A percentile compares a stretch with the other conserved stretches of the same genome.
These are phyloP conservation scores for Cladophialophora immunda DNA, from an alignment of 2,329 filamentous ascomycete genomes.

Conservation along the genomic window DNA sequence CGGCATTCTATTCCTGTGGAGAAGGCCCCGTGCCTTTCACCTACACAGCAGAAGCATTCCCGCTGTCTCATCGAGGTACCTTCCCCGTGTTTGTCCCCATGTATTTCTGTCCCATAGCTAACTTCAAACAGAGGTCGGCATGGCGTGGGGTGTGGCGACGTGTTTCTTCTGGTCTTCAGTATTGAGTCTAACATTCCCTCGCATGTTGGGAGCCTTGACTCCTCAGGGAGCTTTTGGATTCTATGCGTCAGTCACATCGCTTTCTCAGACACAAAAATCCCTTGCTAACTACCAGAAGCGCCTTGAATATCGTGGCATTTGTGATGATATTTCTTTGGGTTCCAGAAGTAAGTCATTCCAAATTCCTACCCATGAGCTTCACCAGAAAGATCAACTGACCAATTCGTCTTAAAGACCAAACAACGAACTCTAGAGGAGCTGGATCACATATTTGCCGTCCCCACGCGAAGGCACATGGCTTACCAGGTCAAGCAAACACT, in stretches of 20 bases:
- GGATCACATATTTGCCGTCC: conserved; percentile 6
- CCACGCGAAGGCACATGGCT: not conserved
- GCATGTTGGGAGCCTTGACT: conserved; percentile 52
- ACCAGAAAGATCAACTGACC: too few relatives aligned
- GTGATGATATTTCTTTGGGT: conserved; percentile 54
- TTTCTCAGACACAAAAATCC: too few relatives aligned
- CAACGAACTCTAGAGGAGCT: not conserved
- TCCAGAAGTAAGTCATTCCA: conserved; percentile 39
- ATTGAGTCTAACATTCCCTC: conserved; percentile 54
- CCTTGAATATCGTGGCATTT: conserved; percentile 58
- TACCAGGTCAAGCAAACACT: conserved; percentile 4
- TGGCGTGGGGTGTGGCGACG: conserved; percentile 48
- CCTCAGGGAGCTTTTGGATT: conserved; percentile 64
- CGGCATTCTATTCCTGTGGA: not conserved
- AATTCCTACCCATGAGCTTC: too few relatives aligned
- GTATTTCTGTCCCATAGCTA: too few relatives aligned
- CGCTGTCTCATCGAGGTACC: conserved; percentile 52
- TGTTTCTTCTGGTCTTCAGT: conserved; percentile 47
- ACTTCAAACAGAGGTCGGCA: conserved; percentile 45
- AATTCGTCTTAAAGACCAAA: conserved; percentile 34
- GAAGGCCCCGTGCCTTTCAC: conserved; percentile 55
- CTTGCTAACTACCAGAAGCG: conserved; percentile 27
- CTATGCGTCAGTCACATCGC: conserved; percentile 49
- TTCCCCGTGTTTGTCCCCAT: too few relatives aligned
- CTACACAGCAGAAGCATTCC: conserved; percentile 56